Percentiles rank a stretch among this genome's conserved stretches.
These are phyloP conservation scores for Fagopyrum tataricum DNA, from an alignment of 148 eudicot genomes.

Conservation along the genomic window DNA sequence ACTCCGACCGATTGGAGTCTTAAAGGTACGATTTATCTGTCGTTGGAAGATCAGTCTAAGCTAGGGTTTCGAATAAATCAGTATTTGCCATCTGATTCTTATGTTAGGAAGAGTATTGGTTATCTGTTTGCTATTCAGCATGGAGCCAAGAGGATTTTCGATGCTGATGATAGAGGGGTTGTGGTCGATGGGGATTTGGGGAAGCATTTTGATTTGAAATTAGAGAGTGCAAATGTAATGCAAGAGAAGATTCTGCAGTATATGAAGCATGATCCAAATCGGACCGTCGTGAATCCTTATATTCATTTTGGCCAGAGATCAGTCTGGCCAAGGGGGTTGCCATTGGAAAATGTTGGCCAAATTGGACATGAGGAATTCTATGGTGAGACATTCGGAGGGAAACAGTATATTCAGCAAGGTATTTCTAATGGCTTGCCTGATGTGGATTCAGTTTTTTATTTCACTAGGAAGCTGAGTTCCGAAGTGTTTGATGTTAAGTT, in stretches of 20 bases:
- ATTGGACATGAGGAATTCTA: conserved; percentile 29
- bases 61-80: conserved; percentile 29
- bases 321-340: conserved; percentile 37
- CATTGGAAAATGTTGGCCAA: conserved; percentile 32
- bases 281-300: conserved; percentile 31
- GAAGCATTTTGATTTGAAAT: conserved; percentile 31
- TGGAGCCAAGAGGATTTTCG: conserved; percentile 27
- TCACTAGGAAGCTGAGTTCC: conserved; percentile 21
- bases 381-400: conserved; percentile 21
- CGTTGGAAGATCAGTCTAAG: conserved; percentile 26
- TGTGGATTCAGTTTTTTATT: conserved; percentile 31
- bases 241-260: conserved; percentile 24
- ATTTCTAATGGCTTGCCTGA: conserved; percentile 35
- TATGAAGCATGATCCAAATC: conserved; percentile 18
- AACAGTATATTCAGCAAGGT: conserved; percentile 30
- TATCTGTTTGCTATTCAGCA: conserved; percentile 35
- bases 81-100: conserved; percentile 27
- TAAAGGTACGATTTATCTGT: conserved; percentile 28
- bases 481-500: conserved; percentile 29
- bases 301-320: conserved; percentile 36
- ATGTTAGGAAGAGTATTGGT: conserved; percentile 36
- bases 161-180: conserved; percentile 29
- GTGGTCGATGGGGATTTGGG: conserved; percentile 25
- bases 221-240: conserved; percentile 15
- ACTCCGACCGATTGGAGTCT: conserved; percentile 32